A percentile compares a stretch with the other conserved stretches of the same genome.
phyloP scores from a whole-genome alignment of 2,329 filamentous ascomycete genomes.

The Fusarium sp. region DNA sequence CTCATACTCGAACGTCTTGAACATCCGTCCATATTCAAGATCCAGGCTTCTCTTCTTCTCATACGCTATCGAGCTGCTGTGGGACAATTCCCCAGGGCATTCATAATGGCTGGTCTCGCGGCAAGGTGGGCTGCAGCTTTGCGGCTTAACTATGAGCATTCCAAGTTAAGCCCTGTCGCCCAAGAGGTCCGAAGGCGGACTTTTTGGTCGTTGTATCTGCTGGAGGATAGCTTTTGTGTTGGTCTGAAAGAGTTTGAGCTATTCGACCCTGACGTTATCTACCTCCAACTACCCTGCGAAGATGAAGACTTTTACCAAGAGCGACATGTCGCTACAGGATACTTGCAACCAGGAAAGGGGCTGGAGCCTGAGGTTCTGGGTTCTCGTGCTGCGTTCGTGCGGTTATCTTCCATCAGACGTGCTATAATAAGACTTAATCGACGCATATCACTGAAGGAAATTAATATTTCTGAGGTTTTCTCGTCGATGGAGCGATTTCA shows the following conservation, averaged over 20 bases:
- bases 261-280: constrained; percentile 45
- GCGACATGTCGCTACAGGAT: constrained; percentile 41
- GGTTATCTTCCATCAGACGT: constrained; percentile 43
- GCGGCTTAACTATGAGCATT: constrained; percentile 49
- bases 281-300: constrained; percentile 47
- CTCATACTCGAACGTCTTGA: constrained; percentile 47
- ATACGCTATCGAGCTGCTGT: constrained; percentile 48
- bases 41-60: constrained; percentile 46
- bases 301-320: constrained; percentile 45
- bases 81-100: constrained; percentile 47
- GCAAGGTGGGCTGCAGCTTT: constrained; percentile 48
- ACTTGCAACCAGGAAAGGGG: constrained; percentile 46
- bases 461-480: constrained; percentile 44
- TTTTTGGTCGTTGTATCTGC: constrained; percentile 47
- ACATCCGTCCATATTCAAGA: constrained; percentile 48
- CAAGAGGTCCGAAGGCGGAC: constrained; percentile 47
- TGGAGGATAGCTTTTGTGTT: constrained; percentile 49
- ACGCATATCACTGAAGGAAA: constrained; percentile 46
- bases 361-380: constrained; percentile 45
- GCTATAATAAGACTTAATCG: constrained; percentile 45
- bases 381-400: constrained; percentile 44
- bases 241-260: constrained; percentile 48
- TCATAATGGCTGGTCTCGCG: constrained; percentile 48
- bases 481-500: constrained; percentile 47
- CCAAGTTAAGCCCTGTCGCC: constrained; percentile 40